Base-by-base conservation (phyloP, 352 stramenopile genomes). In the Pythium dissimile region DNA sequence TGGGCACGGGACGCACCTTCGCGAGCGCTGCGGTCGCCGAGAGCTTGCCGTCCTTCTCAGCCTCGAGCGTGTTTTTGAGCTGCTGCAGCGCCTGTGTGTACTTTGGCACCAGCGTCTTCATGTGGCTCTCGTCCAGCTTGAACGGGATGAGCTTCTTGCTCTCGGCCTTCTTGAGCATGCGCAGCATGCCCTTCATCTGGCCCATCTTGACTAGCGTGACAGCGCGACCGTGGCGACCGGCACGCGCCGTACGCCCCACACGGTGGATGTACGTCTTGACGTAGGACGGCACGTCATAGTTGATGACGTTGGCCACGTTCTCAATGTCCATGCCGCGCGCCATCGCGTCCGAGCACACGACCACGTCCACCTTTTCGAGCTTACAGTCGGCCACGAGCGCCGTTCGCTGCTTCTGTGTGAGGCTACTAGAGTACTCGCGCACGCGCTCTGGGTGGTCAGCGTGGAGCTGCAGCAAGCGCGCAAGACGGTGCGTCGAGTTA, bases 401-500 rank as follows among this genome's bases (percentile, higher is more conserved):
- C 31, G 80, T 85, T 43, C 84, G 74, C 67, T 92, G 82, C 58
- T 91, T 90, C 59, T 92, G 84, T 5, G 80, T 89, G 24, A 94
- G 61, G 53, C 60, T 81, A 63, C 84, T 92, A 1, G 84, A 94
- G 57, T 88, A 94, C 59, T 94, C 84, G 16, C 81, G 82, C 30
- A 94, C 71, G 24, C 71, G 71, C 53, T 84, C 71, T 0, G 73
- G 75, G 9, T 85, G 62, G 1, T 68, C 64, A 2, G 76, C 69
- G 54, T 83, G 84, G 37, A 98, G 77, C 64, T 99, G 94, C 27
- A 99, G 75, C 43, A 99, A 69, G 24, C 92, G 79, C 15, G 90
- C 84, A n/a, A 99, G 75, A 38, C 96, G 89, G 73, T 98, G 95
- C 12, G 96, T 98, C 15, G 96, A 97, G 71, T 98, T 97, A 12